Base-by-base conservation (phyloP, 2,329 filamentous ascomycete genomes). In the Rhynchosporium agropyri region DNA sequence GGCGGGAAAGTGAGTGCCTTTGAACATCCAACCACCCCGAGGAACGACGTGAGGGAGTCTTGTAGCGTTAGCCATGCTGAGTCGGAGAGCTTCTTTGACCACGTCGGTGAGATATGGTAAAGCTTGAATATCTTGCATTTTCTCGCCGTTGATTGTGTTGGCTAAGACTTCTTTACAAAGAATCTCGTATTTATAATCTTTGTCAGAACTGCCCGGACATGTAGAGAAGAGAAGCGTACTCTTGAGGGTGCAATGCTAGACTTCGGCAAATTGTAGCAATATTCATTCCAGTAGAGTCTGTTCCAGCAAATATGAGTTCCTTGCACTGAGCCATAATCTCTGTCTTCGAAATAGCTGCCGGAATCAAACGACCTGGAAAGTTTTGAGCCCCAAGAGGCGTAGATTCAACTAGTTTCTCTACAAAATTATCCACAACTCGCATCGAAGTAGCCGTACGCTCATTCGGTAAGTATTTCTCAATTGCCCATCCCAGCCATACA, bases 251-350 rank as follows among this genome's bases (percentile, higher is more conserved):
- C 54, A 78, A 75, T 3, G 76, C 74, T 31, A 84, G 68, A 63
- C 78, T 73, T 74, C 79, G 81, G 48, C 78, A 74, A 2, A 83
- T 77, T 1, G 78, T 81, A 5, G 78, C 77, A 26, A 83, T 71
- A 63, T 81, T 83, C 75, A 81, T 82, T 15, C 78, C 79, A 3
- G 79, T 83, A 0, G 79, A 79, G 69, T 84, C 82, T 0, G 82
- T 82, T 1, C 82, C 82, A 0, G 82, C 82, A 70, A 84, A 84
- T 31, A 81, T 77, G 3, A 84, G 70, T 67, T 84, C 83, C 67
- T 84, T 83, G 65, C 80, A 78, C 66, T 85, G 81, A 0, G 80
- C 77, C 48, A 76, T 77, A 6, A 79, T 76, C 68, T 84, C 81
- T 4, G 74, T 68, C 9, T 70, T 68, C 3, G 76, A 75, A 33